Evolutionary conservation across 2,329 filamentous ascomycete species (phyloP).

Genomic region (Hymenoscyphus fructigenus): DNA sequence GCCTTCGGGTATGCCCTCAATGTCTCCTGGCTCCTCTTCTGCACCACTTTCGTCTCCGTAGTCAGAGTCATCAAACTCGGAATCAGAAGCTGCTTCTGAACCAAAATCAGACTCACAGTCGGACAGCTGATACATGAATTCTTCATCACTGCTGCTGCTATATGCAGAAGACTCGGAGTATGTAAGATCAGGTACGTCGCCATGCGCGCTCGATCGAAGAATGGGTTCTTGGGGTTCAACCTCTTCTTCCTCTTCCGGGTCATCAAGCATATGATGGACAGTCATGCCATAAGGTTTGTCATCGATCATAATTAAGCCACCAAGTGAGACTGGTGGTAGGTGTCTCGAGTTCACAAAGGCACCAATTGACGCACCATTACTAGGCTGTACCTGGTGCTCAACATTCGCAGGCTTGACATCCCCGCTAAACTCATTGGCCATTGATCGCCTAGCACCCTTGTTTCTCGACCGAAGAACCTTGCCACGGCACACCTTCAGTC

Average conservation of each 20-base stretch:
- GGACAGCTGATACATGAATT: constrained; percentile 60
- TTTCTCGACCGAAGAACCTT: constrained; percentile 63
- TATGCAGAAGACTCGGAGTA: constrained; percentile 33
- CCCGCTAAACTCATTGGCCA: constrained; percentile 39
- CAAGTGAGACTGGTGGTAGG: constrained; percentile 86
- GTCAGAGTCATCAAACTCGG: constrained; percentile 35
- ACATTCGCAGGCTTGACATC: constrained; percentile 61
- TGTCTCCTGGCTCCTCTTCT: constrained; percentile 68
- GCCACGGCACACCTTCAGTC: constrained; percentile 70
- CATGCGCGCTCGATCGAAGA: constrained; percentile 31
- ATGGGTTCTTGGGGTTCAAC: constrained; percentile 29
- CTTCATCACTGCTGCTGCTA: constrained; percentile 46
- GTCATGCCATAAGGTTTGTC: constrained; percentile 89
- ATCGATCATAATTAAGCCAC: constrained; percentile 83
- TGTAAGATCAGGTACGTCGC: constrained; percentile 40
- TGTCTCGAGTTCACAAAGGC: constrained; percentile 85
- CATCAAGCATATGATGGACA: constrained; percentile 93
- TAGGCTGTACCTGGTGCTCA: constrained; percentile 73
- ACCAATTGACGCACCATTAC: constrained; percentile 89
- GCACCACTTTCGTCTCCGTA: constrained; percentile 54
- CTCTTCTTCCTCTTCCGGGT: constrained; percentile 48
- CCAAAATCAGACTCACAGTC: constrained; percentile 56
- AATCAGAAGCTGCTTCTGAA: constrained; percentile 34
- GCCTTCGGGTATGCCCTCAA: constrained; percentile 72
- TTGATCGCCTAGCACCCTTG: constrained; percentile 41